Base-by-base conservation (phyloP, 2,329 filamentous ascomycete species). In the Phialocephala sp. region DNA sequence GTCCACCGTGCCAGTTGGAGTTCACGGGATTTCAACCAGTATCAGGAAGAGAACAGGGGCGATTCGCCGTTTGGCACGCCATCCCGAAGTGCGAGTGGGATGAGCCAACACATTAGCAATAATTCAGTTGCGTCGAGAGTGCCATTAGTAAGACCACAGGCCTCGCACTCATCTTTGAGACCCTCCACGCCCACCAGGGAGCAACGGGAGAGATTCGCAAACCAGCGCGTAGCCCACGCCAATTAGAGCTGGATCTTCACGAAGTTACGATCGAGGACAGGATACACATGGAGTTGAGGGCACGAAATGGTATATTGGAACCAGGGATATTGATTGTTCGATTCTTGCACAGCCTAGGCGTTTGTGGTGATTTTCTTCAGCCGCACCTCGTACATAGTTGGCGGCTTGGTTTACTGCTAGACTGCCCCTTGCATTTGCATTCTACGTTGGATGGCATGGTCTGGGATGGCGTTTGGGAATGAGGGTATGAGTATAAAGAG, bases 1-100 rank as follows among this genome's bases (percentile, higher is more conserved):
- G 77, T 78, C 0, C 82, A 85, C 64, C 79, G 83, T 50, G 76
- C 78, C 3, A 85, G 82, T 12, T 86, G 84, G 84, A 85, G 79
- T 69, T 80, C 83, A 6, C 79, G 79, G 27, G 83, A 86, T 60
- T 82, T 86, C 68, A 79, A 80, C 8, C 79, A 80, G 36, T 74
- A 62, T 59, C 72, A 75, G 37, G 68, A 73, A n/a, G 70, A 76
- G 18, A 71, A 73, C 1, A 58, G 69, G 65, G 68, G 54, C 24
- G 64, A 70, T 20, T 73, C 74, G 9, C 70, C 70, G 9, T 65
- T 68, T 15, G 60, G 39, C 6, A 63, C 69, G 18, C 66, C 67
- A n/a, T 67, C 68, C 27, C 66, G 73, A 61, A 59, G 39, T 45
- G 58, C 39, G 0, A 74, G 71, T 50, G 68, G 59, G n/a, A 43